Conservation (phyloP, 106 monocot species). For the Iris macrosiphon region DNA sequence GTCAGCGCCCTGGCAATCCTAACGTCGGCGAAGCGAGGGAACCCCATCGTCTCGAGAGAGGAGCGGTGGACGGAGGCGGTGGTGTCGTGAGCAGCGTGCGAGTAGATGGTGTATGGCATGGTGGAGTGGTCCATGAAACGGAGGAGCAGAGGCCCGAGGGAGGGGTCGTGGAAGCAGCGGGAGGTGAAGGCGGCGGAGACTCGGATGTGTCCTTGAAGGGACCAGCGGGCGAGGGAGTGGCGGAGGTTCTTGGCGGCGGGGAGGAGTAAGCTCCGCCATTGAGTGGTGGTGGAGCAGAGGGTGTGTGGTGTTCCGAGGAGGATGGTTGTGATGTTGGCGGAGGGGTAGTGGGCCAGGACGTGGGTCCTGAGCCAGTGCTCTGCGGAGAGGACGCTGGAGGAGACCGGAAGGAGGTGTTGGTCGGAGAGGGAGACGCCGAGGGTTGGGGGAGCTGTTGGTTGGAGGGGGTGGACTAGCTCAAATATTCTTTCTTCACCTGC, state of each 20-base stretch:
- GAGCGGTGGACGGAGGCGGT: not conserved
- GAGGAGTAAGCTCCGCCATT: slow-evolving; percentile 13
- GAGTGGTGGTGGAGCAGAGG: slow-evolving; percentile 15
- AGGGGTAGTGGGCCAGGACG: slow-evolving; percentile 31
- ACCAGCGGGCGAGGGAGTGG: slow-evolving; percentile 29
- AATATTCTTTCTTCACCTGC: slow-evolving; percentile 46
- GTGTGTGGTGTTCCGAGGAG: slow-evolving; percentile 8
- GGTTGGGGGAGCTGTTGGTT: not conserved
- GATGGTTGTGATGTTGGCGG: slow-evolving; percentile 30
- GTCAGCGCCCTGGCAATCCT: not conserved
- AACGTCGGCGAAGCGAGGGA: not conserved
- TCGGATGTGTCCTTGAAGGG: slow-evolving; percentile 22
- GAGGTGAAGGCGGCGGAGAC: slow-evolving; percentile 25
- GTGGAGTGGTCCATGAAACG: slow-evolving; percentile 5
- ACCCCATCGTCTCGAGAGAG: slow-evolving; percentile 8
- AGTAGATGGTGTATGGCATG: slow-evolving; percentile 3
- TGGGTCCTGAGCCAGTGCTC: slow-evolving; percentile 42
- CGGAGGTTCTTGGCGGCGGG: slow-evolving; percentile 25
- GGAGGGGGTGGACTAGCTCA: slow-evolving; percentile 7
- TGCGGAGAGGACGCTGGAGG: slow-evolving; percentile 37
- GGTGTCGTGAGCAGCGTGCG: no score
- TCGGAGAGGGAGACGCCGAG: slow-evolving; percentile 15
- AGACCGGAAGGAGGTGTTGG: slow-evolving; percentile 21
- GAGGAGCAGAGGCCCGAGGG: slow-evolving; percentile 12
- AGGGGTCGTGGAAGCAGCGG: not conserved